Evolutionary conservation across 1,284 basidiomycete species (phyloP).

Genomic region (Trichosporon coremiiforme): DNA sequence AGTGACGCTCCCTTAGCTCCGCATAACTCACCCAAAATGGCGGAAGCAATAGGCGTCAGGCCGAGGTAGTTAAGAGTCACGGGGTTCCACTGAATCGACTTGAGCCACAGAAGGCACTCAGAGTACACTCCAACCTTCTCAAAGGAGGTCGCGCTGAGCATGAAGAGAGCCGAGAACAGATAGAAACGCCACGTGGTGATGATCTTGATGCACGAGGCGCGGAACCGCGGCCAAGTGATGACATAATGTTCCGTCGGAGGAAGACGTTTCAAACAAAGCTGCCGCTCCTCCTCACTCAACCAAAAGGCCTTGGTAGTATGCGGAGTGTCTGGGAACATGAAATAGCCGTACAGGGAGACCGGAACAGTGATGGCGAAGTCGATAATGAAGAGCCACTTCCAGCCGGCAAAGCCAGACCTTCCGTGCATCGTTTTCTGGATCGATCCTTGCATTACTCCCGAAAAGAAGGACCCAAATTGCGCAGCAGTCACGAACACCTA

Average conservation of each 20-base stretch:
- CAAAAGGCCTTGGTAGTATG: constrained; percentile 47
- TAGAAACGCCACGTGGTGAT: constrained; percentile 41
- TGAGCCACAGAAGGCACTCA: constrained; percentile 48
- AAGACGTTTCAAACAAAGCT: constrained; percentile 40
- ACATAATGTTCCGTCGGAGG: constrained; percentile 36
- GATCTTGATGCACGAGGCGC: constrained; percentile 33
- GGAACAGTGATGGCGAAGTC: constrained; percentile 47
- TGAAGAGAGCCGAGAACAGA: constrained; percentile 46
- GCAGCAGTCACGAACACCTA: constrained; percentile 47
- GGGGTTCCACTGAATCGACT: constrained; percentile 31
- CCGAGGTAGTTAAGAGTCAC: constrained; percentile 41
- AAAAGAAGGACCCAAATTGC: constrained; percentile 48
- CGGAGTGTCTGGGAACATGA: constrained; percentile 52
- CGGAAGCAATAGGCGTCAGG: constrained; percentile 38
- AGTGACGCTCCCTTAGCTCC: no score
- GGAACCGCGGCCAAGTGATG: constrained; percentile 38
- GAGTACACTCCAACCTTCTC: constrained; percentile 47
- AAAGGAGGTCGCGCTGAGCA: constrained; percentile 37
- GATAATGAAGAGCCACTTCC: constrained; percentile 50
- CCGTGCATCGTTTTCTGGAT: constrained; percentile 45
- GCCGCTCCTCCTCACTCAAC: constrained; percentile 45
- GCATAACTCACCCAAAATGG: constrained; percentile 35
- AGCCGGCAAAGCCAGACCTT: constrained; percentile 37
- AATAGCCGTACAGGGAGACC: constrained; percentile 48
- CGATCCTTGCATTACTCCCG: constrained; percentile 50